Percentiles rank a stretch among this genome's conserved stretches.
Evolutionary conservation across 306 rosid species (phyloP).

Genomic region (Leucaena leucocephala): DNA sequence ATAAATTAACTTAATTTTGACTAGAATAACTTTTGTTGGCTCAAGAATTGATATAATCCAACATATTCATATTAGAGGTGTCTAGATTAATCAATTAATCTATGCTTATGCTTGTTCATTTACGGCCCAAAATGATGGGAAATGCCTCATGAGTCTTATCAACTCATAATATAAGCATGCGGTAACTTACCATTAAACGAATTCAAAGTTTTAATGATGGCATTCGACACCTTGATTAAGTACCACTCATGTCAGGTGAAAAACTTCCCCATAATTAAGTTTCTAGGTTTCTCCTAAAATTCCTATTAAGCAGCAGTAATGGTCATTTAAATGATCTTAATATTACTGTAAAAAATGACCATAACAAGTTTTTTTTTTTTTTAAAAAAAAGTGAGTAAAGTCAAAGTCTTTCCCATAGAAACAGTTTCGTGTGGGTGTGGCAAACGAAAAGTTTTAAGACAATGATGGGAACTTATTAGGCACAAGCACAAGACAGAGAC

Average conservation of each 20-base stretch:
- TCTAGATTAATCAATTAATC: background rate
- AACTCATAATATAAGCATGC: constrained; percentile 8
- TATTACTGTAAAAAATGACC: background rate
- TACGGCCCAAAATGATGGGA: background rate
- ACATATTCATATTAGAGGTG: too few relatives aligned
- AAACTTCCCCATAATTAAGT: background rate
- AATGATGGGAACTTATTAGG: background rate
- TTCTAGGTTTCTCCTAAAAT: background rate
- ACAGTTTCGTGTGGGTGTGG: background rate
- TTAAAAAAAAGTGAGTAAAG: background rate
- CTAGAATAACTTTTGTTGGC: too few relatives aligned
- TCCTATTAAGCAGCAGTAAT: too few relatives aligned
- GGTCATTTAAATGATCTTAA: background rate
- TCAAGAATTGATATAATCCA: too few relatives aligned
- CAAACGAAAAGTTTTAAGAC: background rate
- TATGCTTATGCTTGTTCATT: background rate
- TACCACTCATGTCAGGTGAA: background rate
- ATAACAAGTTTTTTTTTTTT: too few relatives aligned
- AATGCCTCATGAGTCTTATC: background rate
- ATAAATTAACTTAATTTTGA: too few relatives aligned
- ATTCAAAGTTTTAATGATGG: background rate
- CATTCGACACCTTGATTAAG: background rate
- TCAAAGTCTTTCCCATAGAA: background rate
- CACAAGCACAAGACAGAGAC: background rate
- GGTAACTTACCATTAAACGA: background rate